Evolutionary conservation across 495 filamentous ascomycete species (phyloP).

Genomic region (Penicillium manginii): DNA sequence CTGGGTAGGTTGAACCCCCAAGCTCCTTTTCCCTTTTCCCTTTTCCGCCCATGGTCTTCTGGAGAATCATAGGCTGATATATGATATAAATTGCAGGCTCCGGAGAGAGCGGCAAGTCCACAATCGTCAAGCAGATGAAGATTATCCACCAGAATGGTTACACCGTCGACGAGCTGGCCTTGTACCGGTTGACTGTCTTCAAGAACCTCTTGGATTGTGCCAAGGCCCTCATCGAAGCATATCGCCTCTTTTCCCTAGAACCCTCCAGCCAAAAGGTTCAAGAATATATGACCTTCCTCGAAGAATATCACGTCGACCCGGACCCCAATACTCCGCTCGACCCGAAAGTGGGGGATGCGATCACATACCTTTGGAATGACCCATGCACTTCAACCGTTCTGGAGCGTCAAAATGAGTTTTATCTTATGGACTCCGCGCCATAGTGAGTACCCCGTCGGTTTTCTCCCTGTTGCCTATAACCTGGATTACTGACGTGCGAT

Average conservation of each 20-base stretch:
- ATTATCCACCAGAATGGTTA: constrained; percentile 99
- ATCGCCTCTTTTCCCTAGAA: constrained; percentile 84
- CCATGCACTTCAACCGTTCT: constrained; percentile 80
- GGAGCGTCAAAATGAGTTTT: constrained; percentile 96
- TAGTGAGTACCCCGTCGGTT: constrained; percentile 66
- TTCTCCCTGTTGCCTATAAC: background rate
- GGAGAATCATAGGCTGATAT: constrained; percentile 14
- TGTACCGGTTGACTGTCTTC: constrained; percentile 95
- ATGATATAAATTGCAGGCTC: constrained; percentile 63
- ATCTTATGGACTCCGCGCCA: constrained; percentile 98
- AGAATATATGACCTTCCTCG: constrained; percentile 75
- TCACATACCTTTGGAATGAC: constrained; percentile 89
- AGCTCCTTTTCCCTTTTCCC: no score
- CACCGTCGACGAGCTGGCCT: constrained; percentile 82
- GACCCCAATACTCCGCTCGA: constrained; percentile 85
- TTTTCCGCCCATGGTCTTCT: background rate
- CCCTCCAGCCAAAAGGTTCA: constrained; percentile 70
- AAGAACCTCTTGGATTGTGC: constrained; percentile 98
- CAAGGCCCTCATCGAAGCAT: constrained; percentile 85
- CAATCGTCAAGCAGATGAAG: constrained; percentile 99
- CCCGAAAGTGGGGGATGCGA: constrained; percentile 74
- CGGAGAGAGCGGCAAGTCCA: constrained; percentile 98
- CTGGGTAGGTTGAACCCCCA: constrained; percentile 65
- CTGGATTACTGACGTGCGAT: constrained; percentile 8
- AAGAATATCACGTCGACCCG: constrained; percentile 86